These are phyloP conservation scores for Quambalaria eucalypti DNA, from an alignment of 1,284 basidiomycete species.

Conservation along the genomic window DNA sequence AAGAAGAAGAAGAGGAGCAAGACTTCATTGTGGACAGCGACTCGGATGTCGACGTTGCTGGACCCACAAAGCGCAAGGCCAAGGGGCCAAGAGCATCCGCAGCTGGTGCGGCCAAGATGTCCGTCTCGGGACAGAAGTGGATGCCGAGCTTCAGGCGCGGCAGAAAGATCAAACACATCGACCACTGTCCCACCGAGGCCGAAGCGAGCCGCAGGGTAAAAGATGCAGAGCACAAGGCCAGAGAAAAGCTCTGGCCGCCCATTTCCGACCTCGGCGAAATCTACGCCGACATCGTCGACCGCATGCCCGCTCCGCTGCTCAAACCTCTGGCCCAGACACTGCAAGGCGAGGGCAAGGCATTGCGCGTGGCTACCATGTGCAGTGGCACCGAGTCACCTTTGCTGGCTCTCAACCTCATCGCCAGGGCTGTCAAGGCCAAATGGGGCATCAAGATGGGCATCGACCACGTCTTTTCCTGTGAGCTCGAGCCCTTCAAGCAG, in stretches of 20 bases:
- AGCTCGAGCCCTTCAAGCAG: constrained; percentile 96
- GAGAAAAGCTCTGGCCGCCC: constrained; percentile 55
- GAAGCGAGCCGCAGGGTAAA: constrained; percentile 1
- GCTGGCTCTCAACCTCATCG: constrained; percentile 76
- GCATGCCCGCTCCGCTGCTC: constrained; percentile 53
- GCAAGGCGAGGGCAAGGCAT: constrained; percentile 59
- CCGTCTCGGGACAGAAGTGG: constrained; percentile 16
- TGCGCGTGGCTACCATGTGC: constrained; percentile 93
- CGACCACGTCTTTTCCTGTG: constrained; percentile 92
- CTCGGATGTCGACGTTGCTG: constrained; percentile 1
- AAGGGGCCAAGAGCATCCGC: constrained; percentile 1
- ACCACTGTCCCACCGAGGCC: constrained; percentile 16
- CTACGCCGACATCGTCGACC: constrained; percentile 71
- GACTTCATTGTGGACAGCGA: constrained; percentile 11
- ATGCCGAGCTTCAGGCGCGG: constrained; percentile 17
- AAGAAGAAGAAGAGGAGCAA: background rate
- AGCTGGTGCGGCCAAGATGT: background rate
- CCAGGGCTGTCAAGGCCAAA: constrained; percentile 62
- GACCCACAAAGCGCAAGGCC: constrained; percentile 6
- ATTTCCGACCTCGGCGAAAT: constrained; percentile 70
- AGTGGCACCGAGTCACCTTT: constrained; percentile 91
- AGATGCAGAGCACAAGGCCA: constrained; percentile 12
- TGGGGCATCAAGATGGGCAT: constrained; percentile 61
- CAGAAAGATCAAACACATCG: constrained; percentile 14
- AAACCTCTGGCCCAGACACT: constrained; percentile 56